These are phyloP conservation scores for Monilinia laxa DNA, from an alignment of 2,329 filamentous ascomycete species.

Conservation along the genomic window DNA sequence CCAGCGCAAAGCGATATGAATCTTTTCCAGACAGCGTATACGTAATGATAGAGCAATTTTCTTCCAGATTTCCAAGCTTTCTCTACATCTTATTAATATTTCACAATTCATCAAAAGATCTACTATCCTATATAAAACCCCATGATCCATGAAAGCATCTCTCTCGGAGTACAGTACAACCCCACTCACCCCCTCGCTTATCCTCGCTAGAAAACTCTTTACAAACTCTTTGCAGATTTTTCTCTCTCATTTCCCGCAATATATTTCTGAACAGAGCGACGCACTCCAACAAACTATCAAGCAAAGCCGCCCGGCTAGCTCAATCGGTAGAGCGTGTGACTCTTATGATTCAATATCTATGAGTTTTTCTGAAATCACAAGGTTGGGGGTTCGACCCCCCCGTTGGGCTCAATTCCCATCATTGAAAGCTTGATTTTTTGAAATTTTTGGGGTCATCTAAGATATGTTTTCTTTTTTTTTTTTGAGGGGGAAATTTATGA, in stretches of 20 bases:
- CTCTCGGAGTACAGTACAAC: background rate
- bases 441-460: background rate
- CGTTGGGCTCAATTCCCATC: conserved; percentile 19
- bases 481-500: too few relatives aligned
- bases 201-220: background rate
- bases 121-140: too few relatives aligned
- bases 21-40: too few relatives aligned
- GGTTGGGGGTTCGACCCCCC: conserved; percentile 22
- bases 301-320: conserved; percentile 35
- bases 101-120: too few relatives aligned
- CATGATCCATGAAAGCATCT: too few relatives aligned
- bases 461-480: background rate
- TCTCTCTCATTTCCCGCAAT: background rate
- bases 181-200: conserved; percentile 5
- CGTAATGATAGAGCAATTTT: too few relatives aligned
- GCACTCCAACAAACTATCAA: background rate
- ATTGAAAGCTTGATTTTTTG: background rate
- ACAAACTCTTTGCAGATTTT: conserved; percentile 5
- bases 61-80: too few relatives aligned
- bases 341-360: conserved; percentile 26
- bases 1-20: too few relatives aligned
- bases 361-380: conserved; percentile 20
- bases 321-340: conserved; percentile 41
- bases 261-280: fast-evolving
- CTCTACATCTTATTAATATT: too few relatives aligned